Percentiles rank a stretch among this genome's conserved stretches.
These are phyloP conservation scores for Gymnopilus dilepis DNA, from an alignment of 768 basidiomycete genomes.

Conservation along the genomic window DNA sequence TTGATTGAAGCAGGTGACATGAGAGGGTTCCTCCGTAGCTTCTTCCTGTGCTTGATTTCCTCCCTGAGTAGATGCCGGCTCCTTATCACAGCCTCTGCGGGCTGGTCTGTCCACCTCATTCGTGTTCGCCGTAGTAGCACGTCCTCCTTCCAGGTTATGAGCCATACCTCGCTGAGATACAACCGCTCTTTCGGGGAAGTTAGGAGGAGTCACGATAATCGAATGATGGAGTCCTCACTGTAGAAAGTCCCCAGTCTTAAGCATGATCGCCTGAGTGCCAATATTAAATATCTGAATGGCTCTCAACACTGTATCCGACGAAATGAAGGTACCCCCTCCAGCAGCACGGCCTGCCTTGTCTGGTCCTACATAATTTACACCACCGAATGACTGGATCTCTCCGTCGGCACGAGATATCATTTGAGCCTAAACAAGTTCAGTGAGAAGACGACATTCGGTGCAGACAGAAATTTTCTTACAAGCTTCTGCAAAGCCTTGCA, in stretches of 20 bases:
- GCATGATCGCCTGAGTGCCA: neutral
- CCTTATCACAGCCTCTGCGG: no score
- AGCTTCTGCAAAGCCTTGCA: neutral
- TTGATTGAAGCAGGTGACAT: neutral
- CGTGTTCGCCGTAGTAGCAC: no score
- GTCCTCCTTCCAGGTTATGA: no score
- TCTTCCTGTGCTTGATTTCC: neutral
- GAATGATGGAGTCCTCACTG: neutral
- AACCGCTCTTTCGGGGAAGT: neutral
- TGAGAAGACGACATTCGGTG: neutral
- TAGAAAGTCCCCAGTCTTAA: neutral
- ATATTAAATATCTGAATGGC: neutral
- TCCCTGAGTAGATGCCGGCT: no score
- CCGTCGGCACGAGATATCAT: neutral
- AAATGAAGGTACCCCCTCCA: neutral
- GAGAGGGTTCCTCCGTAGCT: neutral
- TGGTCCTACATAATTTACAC: neutral
- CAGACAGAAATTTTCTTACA: neutral
- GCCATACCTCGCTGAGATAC: neutral
- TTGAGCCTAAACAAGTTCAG: neutral
- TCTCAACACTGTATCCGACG: neutral
- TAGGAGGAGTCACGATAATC: neutral
- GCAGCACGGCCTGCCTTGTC: neutral
- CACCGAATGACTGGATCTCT: neutral
- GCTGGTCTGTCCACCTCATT: neutral